Evolutionary conservation across 1,139 yeast genomes (phyloP).

Genomic region (Debaryomyces nepalensis): DNA sequence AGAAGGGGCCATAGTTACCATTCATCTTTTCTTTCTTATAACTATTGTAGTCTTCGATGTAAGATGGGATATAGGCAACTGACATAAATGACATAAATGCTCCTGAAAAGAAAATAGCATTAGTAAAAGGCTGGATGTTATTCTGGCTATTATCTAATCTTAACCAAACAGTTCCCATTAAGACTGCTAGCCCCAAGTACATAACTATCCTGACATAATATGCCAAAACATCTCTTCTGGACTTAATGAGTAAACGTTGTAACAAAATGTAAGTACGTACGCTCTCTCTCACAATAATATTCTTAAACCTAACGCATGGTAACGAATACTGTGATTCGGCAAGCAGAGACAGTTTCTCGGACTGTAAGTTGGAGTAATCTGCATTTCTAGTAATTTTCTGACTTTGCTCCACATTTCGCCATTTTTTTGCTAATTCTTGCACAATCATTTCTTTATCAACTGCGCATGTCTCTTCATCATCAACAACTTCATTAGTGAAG

Average conservation of each 20-base stretch:
- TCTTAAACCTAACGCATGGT: constrained; percentile 10
- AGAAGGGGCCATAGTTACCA: constrained; percentile 42
- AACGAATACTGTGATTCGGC: background rate
- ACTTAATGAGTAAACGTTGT: constrained; percentile 32
- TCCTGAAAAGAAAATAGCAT: constrained; percentile 46
- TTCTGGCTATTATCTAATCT: constrained; percentile 33
- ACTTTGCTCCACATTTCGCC: constrained; percentile 1
- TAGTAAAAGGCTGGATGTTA: constrained; percentile 40
- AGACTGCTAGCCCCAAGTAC: constrained; percentile 43
- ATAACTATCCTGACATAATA: constrained; percentile 41
- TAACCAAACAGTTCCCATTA: constrained; percentile 50
- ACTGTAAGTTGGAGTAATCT: constrained; percentile 1
- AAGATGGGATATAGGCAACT: constrained; percentile 48
- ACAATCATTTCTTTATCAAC: constrained; percentile 7
- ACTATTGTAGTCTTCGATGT: constrained; percentile 37
- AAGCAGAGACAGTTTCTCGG: background rate
- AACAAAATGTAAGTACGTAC: constrained; percentile 21
- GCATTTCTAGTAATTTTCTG: background rate
- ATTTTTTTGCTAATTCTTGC: constrained; percentile 1
- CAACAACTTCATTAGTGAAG: constrained; percentile 17
- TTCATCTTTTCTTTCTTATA: constrained; percentile 37
- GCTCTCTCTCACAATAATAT: constrained; percentile 6
- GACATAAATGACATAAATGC: constrained; percentile 51
- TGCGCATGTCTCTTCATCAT: constrained; percentile 10
- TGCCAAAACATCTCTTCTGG: constrained; percentile 39